These are phyloP conservation scores for Balansia obtecta DNA, from an alignment of 2,329 filamentous ascomycete genomes.

Conservation along the genomic window DNA sequence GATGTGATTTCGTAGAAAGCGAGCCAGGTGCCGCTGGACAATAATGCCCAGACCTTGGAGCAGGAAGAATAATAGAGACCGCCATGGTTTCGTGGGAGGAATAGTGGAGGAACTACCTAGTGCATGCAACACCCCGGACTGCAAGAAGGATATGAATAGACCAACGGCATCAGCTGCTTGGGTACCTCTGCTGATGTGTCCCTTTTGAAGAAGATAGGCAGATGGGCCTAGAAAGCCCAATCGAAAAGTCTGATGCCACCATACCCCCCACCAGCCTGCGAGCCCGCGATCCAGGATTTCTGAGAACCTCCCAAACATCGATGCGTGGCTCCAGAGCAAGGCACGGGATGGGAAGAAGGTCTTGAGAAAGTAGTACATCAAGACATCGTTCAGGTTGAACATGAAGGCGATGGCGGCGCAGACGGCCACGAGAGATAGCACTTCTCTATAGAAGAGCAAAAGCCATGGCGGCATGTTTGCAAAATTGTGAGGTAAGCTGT, in stretches of 20 bases:
- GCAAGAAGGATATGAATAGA: slow-evolving; percentile 37
- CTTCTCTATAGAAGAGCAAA: slow-evolving; percentile 42
- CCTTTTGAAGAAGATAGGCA: slow-evolving; percentile 28
- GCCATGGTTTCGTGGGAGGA: slow-evolving; percentile 36
- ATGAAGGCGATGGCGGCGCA: slow-evolving; percentile 47
- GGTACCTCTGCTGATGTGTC: slow-evolving; percentile 25
- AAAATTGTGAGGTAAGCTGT: slow-evolving; percentile 29
- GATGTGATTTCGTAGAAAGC: slow-evolving; percentile 20
- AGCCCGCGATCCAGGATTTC: slow-evolving; percentile 57
- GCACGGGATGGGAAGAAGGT: slow-evolving; percentile 37
- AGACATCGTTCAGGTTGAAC: slow-evolving; percentile 47
- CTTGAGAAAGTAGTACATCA: slow-evolving; percentile 36
- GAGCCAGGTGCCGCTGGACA: slow-evolving; percentile 36
- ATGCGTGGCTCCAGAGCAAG: slow-evolving; percentile 40
- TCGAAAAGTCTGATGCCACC: slow-evolving; percentile 89
- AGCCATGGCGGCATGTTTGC: slow-evolving; percentile 27
- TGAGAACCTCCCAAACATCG: slow-evolving; percentile 41
- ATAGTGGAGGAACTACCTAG: slow-evolving; percentile 56
- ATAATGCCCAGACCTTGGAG: slow-evolving; percentile 55
- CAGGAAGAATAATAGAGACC: slow-evolving; percentile 57
- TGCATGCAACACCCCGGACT: slow-evolving; percentile 59
- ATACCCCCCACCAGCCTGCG: slow-evolving; percentile 69
- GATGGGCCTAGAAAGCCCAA: slow-evolving; percentile 54
- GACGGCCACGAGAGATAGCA: slow-evolving; percentile 43
- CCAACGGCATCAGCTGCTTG: slow-evolving; percentile 13